A percentile compares a stretch with the other conserved stretches of the same genome.
phyloP scores from a whole-genome alignment of 768 basidiomycete species.

The Tricholoma flavovirens region DNA sequence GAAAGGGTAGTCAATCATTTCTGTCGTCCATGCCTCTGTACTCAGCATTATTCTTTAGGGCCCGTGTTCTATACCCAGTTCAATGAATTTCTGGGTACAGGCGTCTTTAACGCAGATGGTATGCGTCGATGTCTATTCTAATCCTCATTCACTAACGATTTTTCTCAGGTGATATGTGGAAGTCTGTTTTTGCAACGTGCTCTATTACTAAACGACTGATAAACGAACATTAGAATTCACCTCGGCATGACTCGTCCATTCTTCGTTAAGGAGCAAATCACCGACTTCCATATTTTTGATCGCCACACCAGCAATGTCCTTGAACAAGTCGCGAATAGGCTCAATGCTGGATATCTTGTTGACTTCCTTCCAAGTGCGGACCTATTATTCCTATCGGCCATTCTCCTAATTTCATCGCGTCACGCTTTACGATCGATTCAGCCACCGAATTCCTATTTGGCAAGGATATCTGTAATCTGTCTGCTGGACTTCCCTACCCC shows the following conservation, averaged over 20 bases:
- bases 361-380: conserved; percentile 54
- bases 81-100: background rate
- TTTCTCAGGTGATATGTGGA: conserved; percentile 48
- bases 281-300: conserved; percentile 59
- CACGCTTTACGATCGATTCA: conserved; percentile 57
- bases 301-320: conserved; percentile 47
- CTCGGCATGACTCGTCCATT: conserved; percentile 66
- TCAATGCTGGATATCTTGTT: conserved; percentile 42
- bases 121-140: background rate
- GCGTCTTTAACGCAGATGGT: background rate
- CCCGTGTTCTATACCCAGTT: background rate
- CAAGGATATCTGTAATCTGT: conserved; percentile 43
- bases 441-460: conserved; percentile 60
- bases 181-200: conserved; percentile 30
- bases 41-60: background rate
- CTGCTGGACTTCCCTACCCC: conserved; percentile 47
- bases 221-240: conserved; percentile 42
- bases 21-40: conserved; percentile 3
- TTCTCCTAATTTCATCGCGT: conserved; percentile 18
- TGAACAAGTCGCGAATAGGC: conserved; percentile 35
- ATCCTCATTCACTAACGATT: background rate
- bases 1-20: background rate
- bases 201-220: background rate
- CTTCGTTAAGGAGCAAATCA: conserved; percentile 56
- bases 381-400: background rate